These are phyloP conservation scores for Leishmania major DNA, from an alignment of 208 protist genomes.

Conservation along the genomic window DNA sequence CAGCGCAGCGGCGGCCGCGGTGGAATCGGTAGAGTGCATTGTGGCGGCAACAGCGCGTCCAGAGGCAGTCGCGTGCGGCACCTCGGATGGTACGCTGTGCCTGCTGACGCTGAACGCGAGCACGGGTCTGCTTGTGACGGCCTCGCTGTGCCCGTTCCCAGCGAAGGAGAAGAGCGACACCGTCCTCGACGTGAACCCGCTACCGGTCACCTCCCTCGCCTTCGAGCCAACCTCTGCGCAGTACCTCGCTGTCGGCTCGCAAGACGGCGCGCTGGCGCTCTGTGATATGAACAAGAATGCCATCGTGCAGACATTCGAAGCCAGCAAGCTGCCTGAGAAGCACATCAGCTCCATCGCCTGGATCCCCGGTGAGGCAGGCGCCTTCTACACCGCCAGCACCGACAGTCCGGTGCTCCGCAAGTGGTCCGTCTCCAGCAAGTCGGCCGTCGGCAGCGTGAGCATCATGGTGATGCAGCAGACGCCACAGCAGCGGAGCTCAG, in stretches of 20 bases:
- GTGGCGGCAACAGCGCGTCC: constrained; percentile 59
- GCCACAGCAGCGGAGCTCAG: not conserved
- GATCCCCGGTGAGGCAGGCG: constrained; percentile 56
- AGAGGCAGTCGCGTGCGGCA: constrained; percentile 78
- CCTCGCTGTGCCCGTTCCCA: constrained; percentile 63
- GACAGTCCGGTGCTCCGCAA: constrained; percentile 57
- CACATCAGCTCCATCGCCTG: constrained; percentile 73
- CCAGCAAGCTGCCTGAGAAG: constrained; percentile 35
- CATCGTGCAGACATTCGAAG: constrained; percentile 64
- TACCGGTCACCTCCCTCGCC: constrained; percentile 60
- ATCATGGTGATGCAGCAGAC: constrained; percentile 24
- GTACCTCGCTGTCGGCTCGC: constrained; percentile 73
- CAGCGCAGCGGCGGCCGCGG: constrained; percentile 3
- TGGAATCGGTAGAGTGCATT: constrained; percentile 68
- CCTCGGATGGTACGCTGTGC: constrained; percentile 66
- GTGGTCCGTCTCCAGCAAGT: constrained; percentile 71
- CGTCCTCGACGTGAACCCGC: constrained; percentile 23
- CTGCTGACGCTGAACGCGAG: constrained; percentile 69
- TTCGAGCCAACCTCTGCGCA: constrained; percentile 75
- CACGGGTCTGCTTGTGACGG: constrained; percentile 57
- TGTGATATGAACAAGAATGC: constrained; percentile 46
- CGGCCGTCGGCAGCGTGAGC: constrained; percentile 37
- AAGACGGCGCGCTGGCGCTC: constrained; percentile 69
- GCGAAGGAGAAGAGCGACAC: constrained; percentile 36
- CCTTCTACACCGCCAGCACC: constrained; percentile 75